These are phyloP conservation scores for Mycena galericulata DNA, from an alignment of 768 basidiomycete genomes.

Conservation along the genomic window DNA sequence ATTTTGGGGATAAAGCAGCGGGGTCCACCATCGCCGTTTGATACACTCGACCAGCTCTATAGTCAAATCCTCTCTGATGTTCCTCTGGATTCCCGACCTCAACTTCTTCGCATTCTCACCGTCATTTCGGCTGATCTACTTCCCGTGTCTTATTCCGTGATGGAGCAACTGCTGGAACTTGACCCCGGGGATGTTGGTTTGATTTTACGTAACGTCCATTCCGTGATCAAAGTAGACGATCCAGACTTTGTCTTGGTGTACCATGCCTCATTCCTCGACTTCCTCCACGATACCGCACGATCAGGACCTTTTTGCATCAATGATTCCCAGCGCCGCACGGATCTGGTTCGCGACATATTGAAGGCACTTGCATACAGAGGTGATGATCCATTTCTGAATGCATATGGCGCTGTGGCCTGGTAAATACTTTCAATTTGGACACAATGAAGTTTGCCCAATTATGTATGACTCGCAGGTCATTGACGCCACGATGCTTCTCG, in stretches of 20 bases:
- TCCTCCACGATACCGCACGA: background rate
- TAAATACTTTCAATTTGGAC: too few species aligned
- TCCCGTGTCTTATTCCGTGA: background rate
- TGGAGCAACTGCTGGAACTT: background rate
- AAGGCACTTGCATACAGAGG: background rate
- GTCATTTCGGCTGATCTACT: background rate
- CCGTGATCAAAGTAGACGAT: background rate
- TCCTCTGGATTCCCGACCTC: too few species aligned
- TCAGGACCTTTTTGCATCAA: background rate
- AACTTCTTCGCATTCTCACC: background rate
- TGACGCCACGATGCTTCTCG: too few species aligned
- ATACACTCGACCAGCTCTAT: background rate
- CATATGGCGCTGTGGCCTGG: too few species aligned
- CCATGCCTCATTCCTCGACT: slow-evolving; percentile 4
- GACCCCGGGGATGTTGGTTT: background rate
- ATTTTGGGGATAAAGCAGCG: background rate
- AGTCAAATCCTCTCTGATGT: background rate
- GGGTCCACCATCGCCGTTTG: background rate
- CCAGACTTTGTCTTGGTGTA: background rate
- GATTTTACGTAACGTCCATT: background rate
- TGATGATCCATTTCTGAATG: too few species aligned
- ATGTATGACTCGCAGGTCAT: too few species aligned
- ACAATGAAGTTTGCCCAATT: too few species aligned
- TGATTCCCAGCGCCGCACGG: background rate
- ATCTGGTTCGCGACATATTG: background rate